Percentiles rank a stretch among this genome's conserved stretches.
Evolutionary conservation across 2,329 filamentous ascomycete genomes (phyloP).

Genomic region (Fragosphaeria purpurea): DNA sequence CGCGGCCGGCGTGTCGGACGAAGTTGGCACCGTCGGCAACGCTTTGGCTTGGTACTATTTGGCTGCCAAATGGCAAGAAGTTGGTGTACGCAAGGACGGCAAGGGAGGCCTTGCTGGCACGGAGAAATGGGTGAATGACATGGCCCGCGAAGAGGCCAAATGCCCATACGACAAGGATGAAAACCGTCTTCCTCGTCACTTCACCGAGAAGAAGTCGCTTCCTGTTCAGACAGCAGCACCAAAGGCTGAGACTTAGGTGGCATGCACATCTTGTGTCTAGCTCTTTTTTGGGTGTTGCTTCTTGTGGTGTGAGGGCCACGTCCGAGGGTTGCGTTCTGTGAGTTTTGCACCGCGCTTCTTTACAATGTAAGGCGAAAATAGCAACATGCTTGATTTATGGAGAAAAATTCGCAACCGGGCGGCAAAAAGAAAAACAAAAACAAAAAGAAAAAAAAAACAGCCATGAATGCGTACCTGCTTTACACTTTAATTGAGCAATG

Average conservation of each 20-base stretch:
- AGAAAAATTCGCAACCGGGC: too few relatives aligned
- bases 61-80: conserved; percentile 53
- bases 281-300: too few relatives aligned
- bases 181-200: conserved; percentile 46
- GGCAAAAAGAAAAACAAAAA: too few relatives aligned
- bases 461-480: too few relatives aligned
- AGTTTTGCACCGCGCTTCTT: too few relatives aligned
- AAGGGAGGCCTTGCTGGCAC: conserved; percentile 43
- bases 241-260: not conserved
- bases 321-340: too few relatives aligned
- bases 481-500: too few relatives aligned
- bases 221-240: not conserved
- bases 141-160: conserved; percentile 57
- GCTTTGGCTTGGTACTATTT: conserved; percentile 68
- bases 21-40: conserved; percentile 74
- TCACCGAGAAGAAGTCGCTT: conserved; percentile 23
- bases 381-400: too few relatives aligned
- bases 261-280: too few relatives aligned
- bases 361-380: too few relatives aligned
- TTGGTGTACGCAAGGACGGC: conserved; percentile 32
- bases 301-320: too few relatives aligned
- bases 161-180: conserved; percentile 49
- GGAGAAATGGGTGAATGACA: conserved; percentile 61
- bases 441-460: too few relatives aligned
- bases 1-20: conserved; percentile 59